Base-by-base conservation (phyloP, 768 basidiomycete species). In the Agaricus bisporus region DNA sequence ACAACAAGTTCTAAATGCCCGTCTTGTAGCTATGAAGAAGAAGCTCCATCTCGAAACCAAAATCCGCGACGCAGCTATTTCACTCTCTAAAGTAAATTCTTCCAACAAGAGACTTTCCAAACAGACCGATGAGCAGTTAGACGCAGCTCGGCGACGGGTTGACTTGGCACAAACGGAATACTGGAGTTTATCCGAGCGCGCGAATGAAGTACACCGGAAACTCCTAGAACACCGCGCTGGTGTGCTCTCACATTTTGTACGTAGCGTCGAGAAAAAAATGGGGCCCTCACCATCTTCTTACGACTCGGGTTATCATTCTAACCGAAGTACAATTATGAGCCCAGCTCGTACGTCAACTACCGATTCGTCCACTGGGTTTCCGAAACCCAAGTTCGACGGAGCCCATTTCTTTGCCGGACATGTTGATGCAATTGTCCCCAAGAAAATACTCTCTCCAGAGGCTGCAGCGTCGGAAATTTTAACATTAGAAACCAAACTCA, bases 381-480 rank as follows among this genome's bases (percentile, higher is more conserved):
- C 79, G 5, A 70, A 76, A n/a, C 74, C 72, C 39, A 81, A 80
- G 37, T 94, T 94, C 64, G 88, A 90, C 50, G 89, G 89, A 11
- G 82, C 86, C 0, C 90, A 92, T 69, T 73, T 93, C 49, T 92
- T 92, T 58, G 88, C 92, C 0, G 91, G 91, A 0, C 87, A 92
- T 59, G 81, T 79, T 3, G 77, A 83, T 41, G 78, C 88, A 4
- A 69, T 87, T 15, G 70, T 86, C 0, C 88, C 87, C 0, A 69
- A 65, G 42, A 61, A 69, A 39, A 70, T 71, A 28, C 66, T 74
- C 39, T 71, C 73, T 3, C 69, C 78, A 0, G 72, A 76, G 26
- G 67, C 77, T 10, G 68, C 75, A 12, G 66, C 73, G 2, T 61
- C 67, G 2, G 80, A 82, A 53, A 67, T 83, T 7, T 54, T 69